Evolutionary conservation across 495 filamentous ascomycete species (phyloP).

Genomic region (Copromyces sp.): DNA sequence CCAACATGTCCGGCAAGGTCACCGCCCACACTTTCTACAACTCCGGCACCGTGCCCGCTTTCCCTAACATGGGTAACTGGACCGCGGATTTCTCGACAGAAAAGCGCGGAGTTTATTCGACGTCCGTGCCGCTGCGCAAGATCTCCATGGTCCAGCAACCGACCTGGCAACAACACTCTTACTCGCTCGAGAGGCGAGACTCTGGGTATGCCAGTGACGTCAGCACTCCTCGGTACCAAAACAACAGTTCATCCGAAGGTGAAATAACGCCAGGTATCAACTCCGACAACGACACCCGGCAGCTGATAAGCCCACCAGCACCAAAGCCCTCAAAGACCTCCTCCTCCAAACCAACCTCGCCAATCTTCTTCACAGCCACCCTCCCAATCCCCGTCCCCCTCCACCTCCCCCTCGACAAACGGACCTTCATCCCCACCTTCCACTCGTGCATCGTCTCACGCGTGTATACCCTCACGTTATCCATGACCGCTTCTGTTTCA

Average conservation of each 20-base stretch:
- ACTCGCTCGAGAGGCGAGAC: slow-evolving; percentile 40
- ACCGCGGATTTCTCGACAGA: slow-evolving; percentile 34
- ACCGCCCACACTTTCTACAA: slow-evolving; percentile 67
- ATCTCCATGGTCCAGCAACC: slow-evolving; percentile 53
- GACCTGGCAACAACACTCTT: slow-evolving; percentile 52
- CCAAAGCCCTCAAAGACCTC: not conserved
- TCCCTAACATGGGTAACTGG: slow-evolving; percentile 50
- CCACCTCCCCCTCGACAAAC: slow-evolving; percentile 52
- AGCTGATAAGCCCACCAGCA: not conserved
- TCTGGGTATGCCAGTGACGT: slow-evolving; percentile 40
- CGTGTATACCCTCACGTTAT: slow-evolving; percentile 64
- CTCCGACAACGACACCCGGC: not conserved
- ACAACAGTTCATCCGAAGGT: slow-evolving; percentile 12
- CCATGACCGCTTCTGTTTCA: slow-evolving; percentile 43
- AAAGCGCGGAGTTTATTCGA: slow-evolving; percentile 54
- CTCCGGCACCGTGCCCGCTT: slow-evolving; percentile 27
- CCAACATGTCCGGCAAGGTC: slow-evolving; percentile 58
- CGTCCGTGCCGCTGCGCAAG: slow-evolving; percentile 51
- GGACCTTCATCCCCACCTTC: slow-evolving; percentile 77
- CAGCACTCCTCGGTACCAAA: not conserved
- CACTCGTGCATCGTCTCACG: slow-evolving; percentile 76
- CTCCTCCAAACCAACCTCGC: not conserved
- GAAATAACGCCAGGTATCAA: slow-evolving; percentile 1
- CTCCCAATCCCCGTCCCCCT: slow-evolving; percentile 68
- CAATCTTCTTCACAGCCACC: slow-evolving; percentile 50